Conservation (phyloP, 805 yeast genomes). For the Ogataea siamensis region DNA sequence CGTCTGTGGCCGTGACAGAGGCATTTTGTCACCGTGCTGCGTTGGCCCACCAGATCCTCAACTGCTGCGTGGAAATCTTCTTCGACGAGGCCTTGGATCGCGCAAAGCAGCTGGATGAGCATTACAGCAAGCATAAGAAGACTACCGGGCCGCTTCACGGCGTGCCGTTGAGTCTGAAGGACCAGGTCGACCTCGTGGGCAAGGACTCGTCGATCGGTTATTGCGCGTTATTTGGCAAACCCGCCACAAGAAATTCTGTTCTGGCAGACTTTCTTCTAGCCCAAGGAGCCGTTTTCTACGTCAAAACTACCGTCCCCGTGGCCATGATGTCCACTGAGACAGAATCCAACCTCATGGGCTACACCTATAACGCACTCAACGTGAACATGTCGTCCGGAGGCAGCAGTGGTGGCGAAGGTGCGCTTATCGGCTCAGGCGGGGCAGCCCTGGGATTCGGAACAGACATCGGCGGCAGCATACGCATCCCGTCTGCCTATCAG, state of each 20-base stretch:
- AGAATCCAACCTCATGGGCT: slow-evolving; percentile 37
- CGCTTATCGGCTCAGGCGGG: slow-evolving; percentile 32
- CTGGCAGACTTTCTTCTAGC: slow-evolving; percentile 34
- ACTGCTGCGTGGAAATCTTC: slow-evolving; percentile 45
- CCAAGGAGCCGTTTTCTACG: slow-evolving; percentile 42
- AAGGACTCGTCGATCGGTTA: slow-evolving; percentile 50
- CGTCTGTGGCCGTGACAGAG: slow-evolving; percentile 44
- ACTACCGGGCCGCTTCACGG: slow-evolving; percentile 65
- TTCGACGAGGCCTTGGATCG: slow-evolving; percentile 55
- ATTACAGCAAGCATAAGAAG: slow-evolving; percentile 44
- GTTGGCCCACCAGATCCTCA: slow-evolving; percentile 52
- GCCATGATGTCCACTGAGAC: slow-evolving; percentile 43
- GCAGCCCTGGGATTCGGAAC: slow-evolving; percentile 38
- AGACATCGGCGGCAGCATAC: slow-evolving; percentile 40
- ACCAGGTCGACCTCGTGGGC: slow-evolving; percentile 46
- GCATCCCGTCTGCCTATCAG: slow-evolving; percentile 33
- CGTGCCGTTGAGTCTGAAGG: slow-evolving; percentile 49
- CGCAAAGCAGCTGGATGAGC: slow-evolving; percentile 55
- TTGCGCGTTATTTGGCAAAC: slow-evolving; percentile 32
- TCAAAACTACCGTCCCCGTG: slow-evolving; percentile 44
- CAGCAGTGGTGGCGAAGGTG: slow-evolving; percentile 47
- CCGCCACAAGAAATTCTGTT: slow-evolving; percentile 32
- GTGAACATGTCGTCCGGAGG: slow-evolving; percentile 41
- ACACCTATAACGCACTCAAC: slow-evolving; percentile 38
- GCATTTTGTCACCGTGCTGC: slow-evolving; percentile 62